Percentiles rank a stretch among this genome's conserved stretches.
These are phyloP conservation scores for Entomortierella beljakovae DNA, from an alignment of 192 early-diverging fungal genomes.

Conservation along the genomic window DNA sequence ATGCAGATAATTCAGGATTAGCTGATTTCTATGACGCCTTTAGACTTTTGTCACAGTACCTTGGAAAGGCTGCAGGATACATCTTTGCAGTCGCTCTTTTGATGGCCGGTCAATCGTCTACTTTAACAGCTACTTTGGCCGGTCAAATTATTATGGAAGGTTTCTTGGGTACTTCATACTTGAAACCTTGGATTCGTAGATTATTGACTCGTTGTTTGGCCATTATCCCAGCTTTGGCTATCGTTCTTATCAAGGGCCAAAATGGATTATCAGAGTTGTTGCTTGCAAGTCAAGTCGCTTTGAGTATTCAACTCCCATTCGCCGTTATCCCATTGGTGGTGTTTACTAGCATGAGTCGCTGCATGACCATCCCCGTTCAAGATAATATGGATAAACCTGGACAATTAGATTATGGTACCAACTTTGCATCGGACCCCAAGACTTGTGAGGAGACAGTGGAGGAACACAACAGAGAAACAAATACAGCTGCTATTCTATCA, in stretches of 20 bases:
- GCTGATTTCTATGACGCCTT: constrained; percentile 78
- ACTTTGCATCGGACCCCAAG: constrained; percentile 7
- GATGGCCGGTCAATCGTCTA: constrained; percentile 79
- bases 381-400: constrained; percentile 39
- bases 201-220: constrained; percentile 78
- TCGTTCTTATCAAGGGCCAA: constrained; percentile 71
- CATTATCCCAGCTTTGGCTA: constrained; percentile 79
- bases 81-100: constrained; percentile 84
- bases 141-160: constrained; percentile 89
- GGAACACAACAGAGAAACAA: background rate
- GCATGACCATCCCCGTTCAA: constrained; percentile 61
- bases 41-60: constrained; percentile 63
- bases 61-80: constrained; percentile 72
- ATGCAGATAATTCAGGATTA: constrained; percentile 51
- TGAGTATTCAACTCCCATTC: constrained; percentile 85
- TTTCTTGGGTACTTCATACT: constrained; percentile 69
- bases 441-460: background rate
- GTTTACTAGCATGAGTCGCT: constrained; percentile 66
- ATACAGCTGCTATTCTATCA: background rate
- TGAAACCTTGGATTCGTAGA: constrained; percentile 75
- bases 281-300: constrained; percentile 80
- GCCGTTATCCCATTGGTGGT: constrained; percentile 82
- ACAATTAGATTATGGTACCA: constrained; percentile 12
- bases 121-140: constrained; percentile 87
- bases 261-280: constrained; percentile 71